A percentile compares a stretch with the other conserved stretches of the same genome.
phyloP scores from a whole-genome alignment of 371 early-diverging fungal species.

The Actinomucor elegans region DNA sequence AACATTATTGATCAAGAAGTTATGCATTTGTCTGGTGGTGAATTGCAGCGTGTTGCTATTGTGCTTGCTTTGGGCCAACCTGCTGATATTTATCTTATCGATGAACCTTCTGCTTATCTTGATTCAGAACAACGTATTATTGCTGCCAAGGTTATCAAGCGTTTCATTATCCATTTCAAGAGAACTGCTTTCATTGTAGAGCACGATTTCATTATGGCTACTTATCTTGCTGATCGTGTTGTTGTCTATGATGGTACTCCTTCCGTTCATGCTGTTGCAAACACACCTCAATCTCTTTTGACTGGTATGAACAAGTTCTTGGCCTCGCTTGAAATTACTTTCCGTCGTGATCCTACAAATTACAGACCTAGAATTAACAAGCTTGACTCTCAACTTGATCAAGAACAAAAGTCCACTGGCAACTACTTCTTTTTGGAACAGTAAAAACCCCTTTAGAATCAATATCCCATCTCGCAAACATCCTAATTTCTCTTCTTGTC shows the following conservation, averaged over 20 bases:
- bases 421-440: conserved; percentile 94
- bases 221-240: conserved; percentile 99
- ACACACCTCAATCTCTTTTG: conserved; percentile 87
- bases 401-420: conserved; percentile 95
- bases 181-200: conserved; percentile 99
- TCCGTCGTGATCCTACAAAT: conserved; percentile 99
- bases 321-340: conserved; percentile 94
- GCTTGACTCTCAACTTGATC: conserved; percentile 95
- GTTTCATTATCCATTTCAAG: conserved; percentile 97
- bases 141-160: conserved; percentile 99
- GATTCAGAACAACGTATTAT: conserved; percentile 99
- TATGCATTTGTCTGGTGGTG: conserved; percentile 97
- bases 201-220: conserved; percentile 99
- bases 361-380: conserved; percentile 99
- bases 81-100: conserved; percentile 99
- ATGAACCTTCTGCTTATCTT: conserved; percentile 99
- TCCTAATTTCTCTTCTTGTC: too few relatives aligned
- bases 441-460: conserved; percentile 24
- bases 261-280: conserved; percentile 86
- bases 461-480: too few relatives aligned
- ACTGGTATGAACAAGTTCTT: conserved; percentile 99
- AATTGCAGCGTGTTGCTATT: conserved; percentile 99
- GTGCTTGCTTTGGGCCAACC: conserved; percentile 93
- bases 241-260: conserved; percentile 98
- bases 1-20: conserved; percentile 94